phyloP scores from a whole-genome alignment of 306 rosid genomes.

The Parietaria judaica region DNA sequence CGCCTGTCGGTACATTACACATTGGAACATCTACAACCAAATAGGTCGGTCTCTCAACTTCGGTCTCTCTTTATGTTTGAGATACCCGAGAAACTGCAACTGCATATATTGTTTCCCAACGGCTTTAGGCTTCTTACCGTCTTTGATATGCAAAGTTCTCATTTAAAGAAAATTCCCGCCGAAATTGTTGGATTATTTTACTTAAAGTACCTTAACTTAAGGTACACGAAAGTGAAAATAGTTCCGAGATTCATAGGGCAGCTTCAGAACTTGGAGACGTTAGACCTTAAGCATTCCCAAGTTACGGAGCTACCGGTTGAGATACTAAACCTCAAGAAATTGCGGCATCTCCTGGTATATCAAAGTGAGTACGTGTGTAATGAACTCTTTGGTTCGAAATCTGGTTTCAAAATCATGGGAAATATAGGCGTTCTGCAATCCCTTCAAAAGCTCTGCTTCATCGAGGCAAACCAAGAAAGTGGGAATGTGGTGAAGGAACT shows the following conservation, averaged over 20 bases:
- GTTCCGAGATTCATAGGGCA: constrained; percentile 28
- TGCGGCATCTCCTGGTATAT: constrained; percentile 31
- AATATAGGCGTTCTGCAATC: constrained; percentile 23
- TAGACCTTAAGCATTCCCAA: constrained; percentile 32
- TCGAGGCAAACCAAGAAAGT: constrained; percentile 23
- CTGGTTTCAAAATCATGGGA: constrained; percentile 22
- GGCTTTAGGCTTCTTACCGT: constrained; percentile 28
- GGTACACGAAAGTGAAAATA: constrained; percentile 23
- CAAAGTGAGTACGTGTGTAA: constrained; percentile 5
- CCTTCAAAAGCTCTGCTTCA: constrained; percentile 34
- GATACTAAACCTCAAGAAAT: constrained; percentile 23
- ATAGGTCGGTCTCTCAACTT: constrained; percentile 49
- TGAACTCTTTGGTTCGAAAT: constrained; percentile 9
- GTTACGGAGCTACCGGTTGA: constrained; percentile 32
- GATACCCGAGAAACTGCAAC: constrained; percentile 18
- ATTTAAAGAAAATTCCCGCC: constrained; percentile 23
- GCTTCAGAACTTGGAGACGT: constrained; percentile 29
- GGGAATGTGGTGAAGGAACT: constrained; percentile 21
- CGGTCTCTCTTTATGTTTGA: constrained; percentile 57
- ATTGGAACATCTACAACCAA: constrained; percentile 30
- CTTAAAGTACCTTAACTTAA: constrained; percentile 30
- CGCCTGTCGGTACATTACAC: constrained; percentile 46
- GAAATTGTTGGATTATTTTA: constrained; percentile 15
- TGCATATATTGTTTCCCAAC: constrained; percentile 16
- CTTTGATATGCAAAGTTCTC: constrained; percentile 23